Conservation (phyloP, 2,329 filamentous ascomycete genomes). For the Cytospora paraplurivora region DNA sequence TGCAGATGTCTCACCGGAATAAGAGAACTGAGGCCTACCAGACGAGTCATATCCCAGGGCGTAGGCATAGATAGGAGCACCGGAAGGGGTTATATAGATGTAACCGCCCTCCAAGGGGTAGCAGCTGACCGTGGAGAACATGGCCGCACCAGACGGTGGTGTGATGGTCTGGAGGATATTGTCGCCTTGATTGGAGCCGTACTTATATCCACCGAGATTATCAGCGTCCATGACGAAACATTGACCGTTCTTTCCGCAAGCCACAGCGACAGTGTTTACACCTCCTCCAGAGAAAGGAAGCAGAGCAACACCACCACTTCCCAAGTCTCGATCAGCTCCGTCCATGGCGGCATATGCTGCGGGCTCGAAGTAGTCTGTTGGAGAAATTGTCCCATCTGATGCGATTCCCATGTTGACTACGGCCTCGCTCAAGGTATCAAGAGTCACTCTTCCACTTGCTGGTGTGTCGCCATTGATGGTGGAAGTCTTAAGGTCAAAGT, state of each 20-base stretch:
- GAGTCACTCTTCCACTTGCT: constrained; percentile 38
- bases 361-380: constrained; percentile 56
- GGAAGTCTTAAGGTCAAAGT: neutral
- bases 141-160: constrained; percentile 43
- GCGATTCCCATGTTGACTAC: constrained; percentile 46
- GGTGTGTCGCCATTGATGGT: constrained; percentile 39
- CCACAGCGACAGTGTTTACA: constrained; percentile 44
- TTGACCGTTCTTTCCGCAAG: constrained; percentile 55
- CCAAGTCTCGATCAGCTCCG: constrained; percentile 54
- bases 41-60: constrained; percentile 38
- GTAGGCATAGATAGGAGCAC: constrained; percentile 36
- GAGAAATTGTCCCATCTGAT: constrained; percentile 23
- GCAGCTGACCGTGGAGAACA: constrained; percentile 50
- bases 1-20: constrained; percentile 34
- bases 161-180: constrained; percentile 49
- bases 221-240: constrained; percentile 40
- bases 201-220: constrained; percentile 36
- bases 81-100: constrained; percentile 47
- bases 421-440: constrained; percentile 47
- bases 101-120: constrained; percentile 53
- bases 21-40: constrained; percentile 40
- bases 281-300: constrained; percentile 13
- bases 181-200: constrained; percentile 41
- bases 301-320: constrained; percentile 45
- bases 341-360: constrained; percentile 54